Evolutionary conservation across 129 eudicot genomes (phyloP).

Genomic region (Flaveria brownii): DNA sequence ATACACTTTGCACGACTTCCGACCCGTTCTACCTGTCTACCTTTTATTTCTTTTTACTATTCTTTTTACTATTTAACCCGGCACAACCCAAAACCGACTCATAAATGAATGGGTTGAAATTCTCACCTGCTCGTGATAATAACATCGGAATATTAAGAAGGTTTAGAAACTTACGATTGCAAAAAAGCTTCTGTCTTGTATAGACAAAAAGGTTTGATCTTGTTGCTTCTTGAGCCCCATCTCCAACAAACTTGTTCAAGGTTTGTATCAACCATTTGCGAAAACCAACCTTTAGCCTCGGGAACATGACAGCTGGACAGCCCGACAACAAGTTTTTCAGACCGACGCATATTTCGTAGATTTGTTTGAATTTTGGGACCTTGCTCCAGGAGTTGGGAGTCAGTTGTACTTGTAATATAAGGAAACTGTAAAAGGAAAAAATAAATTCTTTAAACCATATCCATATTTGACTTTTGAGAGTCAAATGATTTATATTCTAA

Average conservation of each 20-base stretch:
- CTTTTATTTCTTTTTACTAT: background rate
- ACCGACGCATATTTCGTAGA: conserved; percentile 4
- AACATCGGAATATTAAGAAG: background rate
- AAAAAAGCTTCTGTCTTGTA: conserved; percentile 52
- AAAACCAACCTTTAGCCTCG: conserved; percentile 77
- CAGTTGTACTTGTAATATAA: conserved; percentile 35
- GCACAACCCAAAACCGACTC: background rate
- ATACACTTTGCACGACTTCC: background rate
- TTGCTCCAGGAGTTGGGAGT: conserved; percentile 5
- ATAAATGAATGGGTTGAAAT: background rate
- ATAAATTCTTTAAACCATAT: conserved; percentile 11
- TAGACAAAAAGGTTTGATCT: conserved; percentile 60
- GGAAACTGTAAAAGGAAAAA: conserved; percentile 60
- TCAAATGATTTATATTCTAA: background rate
- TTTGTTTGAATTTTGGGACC: conserved; percentile 28
- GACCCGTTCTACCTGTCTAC: background rate
- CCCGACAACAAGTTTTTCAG: conserved; percentile 38
- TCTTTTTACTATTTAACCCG: background rate
- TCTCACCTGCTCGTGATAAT: background rate
- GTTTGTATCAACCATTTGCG: conserved; percentile 38
- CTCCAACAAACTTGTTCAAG: conserved; percentile 85
- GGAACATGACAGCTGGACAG: conserved; percentile 64
- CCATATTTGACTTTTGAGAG: conserved; percentile 22
- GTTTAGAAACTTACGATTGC: conserved; percentile 54
- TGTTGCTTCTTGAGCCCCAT: conserved; percentile 37